These are phyloP conservation scores for Malus orientalis DNA, from an alignment of 306 rosid species.

Conservation along the genomic window DNA sequence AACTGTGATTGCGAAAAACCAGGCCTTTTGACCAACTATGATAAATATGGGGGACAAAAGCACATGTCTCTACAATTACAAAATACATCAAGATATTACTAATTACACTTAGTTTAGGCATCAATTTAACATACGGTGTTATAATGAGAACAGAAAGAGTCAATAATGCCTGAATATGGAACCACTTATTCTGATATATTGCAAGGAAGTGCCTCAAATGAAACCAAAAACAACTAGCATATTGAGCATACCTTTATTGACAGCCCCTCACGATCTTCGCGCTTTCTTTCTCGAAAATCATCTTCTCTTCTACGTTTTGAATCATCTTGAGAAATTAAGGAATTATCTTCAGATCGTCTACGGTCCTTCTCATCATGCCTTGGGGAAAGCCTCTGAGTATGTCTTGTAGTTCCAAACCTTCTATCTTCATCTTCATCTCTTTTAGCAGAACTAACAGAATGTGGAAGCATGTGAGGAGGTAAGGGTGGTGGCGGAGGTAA, in stretches of 20 bases:
- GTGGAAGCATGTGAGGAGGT: constrained; percentile 92
- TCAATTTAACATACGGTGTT: not conserved
- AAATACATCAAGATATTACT: not conserved
- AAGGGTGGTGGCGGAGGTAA: constrained; percentile 99
- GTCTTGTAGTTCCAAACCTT: constrained; percentile 80
- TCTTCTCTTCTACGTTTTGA: constrained; percentile 88
- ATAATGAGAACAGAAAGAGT: not conserved
- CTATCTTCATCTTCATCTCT: constrained; percentile 94
- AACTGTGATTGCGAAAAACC: not conserved
- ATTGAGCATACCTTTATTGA: constrained; percentile 55
- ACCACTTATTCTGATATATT: not conserved
- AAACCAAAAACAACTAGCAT: not conserved
- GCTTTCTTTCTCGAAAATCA: constrained; percentile 87
- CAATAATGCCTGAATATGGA: not conserved
- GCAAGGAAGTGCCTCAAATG: not conserved
- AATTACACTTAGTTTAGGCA: not conserved
- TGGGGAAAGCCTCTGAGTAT: constrained; percentile 88
- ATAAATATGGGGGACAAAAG: not conserved
- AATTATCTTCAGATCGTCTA: constrained; percentile 76
- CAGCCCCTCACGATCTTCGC: constrained; percentile 69
- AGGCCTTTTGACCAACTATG: not conserved
- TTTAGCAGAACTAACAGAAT: constrained; percentile 75
- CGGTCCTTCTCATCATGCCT: constrained; percentile 95
- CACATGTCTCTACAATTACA: not conserved
- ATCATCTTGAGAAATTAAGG: constrained; percentile 72